A percentile compares a stretch with the other conserved stretches of the same genome.
phyloP scores from a whole-genome alignment of 208 protist species.

The Wallacemonas collosoma region DNA sequence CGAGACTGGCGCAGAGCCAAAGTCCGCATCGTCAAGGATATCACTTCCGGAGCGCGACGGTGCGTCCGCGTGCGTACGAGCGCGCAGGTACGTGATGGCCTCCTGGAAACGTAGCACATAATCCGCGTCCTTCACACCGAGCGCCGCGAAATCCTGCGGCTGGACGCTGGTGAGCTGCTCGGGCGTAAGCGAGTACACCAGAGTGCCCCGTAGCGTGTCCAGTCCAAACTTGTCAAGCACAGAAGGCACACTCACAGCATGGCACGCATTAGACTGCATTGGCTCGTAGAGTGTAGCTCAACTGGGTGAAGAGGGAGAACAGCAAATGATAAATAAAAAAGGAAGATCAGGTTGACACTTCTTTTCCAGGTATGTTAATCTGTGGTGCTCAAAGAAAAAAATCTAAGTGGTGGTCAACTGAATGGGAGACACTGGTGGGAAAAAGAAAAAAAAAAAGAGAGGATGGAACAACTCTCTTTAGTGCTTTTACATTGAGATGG shows the following conservation, averaged over 20 bases:
- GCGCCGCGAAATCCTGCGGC: conserved; percentile 33
- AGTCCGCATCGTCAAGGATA: conserved; percentile 29
- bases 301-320: background rate
- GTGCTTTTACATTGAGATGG: no score
- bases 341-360: no score
- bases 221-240: conserved; percentile 18
- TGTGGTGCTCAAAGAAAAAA: background rate
- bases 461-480: background rate
- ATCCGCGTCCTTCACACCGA: conserved; percentile 39
- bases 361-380: no score
- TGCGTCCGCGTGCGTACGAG: background rate
- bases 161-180: conserved; percentile 29
- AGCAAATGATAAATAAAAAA: background rate
- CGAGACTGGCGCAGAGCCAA: conserved; percentile 1
- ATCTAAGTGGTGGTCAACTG: background rate
- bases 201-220: background rate
- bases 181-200: conserved; percentile 23
- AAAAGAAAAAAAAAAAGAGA: background rate
- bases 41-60: conserved; percentile 42
- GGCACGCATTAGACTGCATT: background rate
- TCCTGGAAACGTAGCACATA: conserved; percentile 41
- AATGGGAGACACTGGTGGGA: background rate
- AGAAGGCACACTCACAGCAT: background rate
- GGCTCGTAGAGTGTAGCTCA: background rate
- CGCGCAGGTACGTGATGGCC: conserved; percentile 26